Evolutionary conservation across 495 filamentous ascomycete species (phyloP).

Genomic region (Lasiosphaeria miniovina): DNA sequence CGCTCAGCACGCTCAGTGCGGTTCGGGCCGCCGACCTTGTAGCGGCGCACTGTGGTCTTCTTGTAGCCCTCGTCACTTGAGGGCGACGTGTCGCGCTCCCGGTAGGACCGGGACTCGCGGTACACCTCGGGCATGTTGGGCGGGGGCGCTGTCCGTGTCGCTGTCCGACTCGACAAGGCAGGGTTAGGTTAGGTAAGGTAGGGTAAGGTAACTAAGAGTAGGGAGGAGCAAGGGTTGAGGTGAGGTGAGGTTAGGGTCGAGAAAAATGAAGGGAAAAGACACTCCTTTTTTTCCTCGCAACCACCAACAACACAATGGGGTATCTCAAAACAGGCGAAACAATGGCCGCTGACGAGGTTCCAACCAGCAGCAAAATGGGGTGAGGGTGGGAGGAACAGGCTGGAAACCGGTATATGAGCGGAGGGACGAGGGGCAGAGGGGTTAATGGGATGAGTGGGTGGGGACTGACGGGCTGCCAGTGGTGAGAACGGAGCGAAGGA

Average conservation of each 20-base stretch:
- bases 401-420: conserved; percentile 6
- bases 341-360: not conserved
- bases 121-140: conserved; percentile 45
- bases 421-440: conserved; percentile 1
- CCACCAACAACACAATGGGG: conserved; percentile 2
- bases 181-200: too few relatives aligned
- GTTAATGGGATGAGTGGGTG: conserved; percentile 11
- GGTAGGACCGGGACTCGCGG: conserved; percentile 45
- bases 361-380: not conserved
- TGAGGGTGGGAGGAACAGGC: conserved; percentile 2
- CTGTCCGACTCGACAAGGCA: not conserved
- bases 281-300: not conserved
- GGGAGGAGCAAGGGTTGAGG: too few relatives aligned
- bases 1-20: conserved; percentile 41
- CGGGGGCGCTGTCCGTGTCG: not conserved
- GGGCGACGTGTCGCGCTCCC: conserved; percentile 45
- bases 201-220: too few relatives aligned
- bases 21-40: conserved; percentile 45
- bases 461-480: not conserved
- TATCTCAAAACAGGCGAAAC: conserved; percentile 8
- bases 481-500: not conserved
- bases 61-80: conserved; percentile 48
- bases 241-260: not conserved
- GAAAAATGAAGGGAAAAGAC: not conserved
- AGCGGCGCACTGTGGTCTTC: conserved; percentile 52